Base-by-base conservation (phyloP, 208 protist species). In the Crithidia brevicula region DNA sequence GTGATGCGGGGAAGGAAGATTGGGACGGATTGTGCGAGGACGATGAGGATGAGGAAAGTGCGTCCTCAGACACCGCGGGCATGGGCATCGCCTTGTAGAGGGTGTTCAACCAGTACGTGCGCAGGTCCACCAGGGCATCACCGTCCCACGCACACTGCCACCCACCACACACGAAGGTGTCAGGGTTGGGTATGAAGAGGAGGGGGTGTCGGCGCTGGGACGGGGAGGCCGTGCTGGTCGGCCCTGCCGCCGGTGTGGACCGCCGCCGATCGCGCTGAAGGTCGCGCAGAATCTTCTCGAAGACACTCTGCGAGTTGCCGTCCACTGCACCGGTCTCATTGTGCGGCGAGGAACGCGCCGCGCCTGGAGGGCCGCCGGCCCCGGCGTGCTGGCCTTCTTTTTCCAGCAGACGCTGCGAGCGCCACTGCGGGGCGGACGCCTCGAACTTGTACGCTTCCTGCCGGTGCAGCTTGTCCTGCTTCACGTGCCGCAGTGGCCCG, bases 131-230 rank as follows among this genome's bases (percentile, higher is more conserved):
- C 47, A 88, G 63, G 0, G 74, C 54, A 67, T 94, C 89, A 22
- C 59, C 77, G n/a, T 74, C 63, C 60, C 60, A 75, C 2, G 46
- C 64, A 56, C 89, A 94, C 68, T 83, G 77, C 46, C 51, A 72
- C 69, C 85, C 89, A 15, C 72, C 74, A 50, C 89, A 94, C 3
- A 74, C 70, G 47, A 91, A 94, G 15, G 49, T 84, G 27, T 70
- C 72, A 1, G 88, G 85, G 64, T 94, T 94, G 4, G 79, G 88
- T 27, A 94, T 89, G 60, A 79, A 91, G 22, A 82, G 77, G 33
- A 52, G 25, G n/a, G 42, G 49, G 11, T 13, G n/a, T n/a, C 49
- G 61, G 1, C 20, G 36, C 4, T 4, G 23, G 27, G n/a, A 13
- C 8, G 30, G 7, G 27, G 13, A 42, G 52, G n/a, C n/a, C n/a